Evolutionary conservation across 139 green algal genomes (phyloP).

Genomic region (Yamagishiella unicocca): DNA sequence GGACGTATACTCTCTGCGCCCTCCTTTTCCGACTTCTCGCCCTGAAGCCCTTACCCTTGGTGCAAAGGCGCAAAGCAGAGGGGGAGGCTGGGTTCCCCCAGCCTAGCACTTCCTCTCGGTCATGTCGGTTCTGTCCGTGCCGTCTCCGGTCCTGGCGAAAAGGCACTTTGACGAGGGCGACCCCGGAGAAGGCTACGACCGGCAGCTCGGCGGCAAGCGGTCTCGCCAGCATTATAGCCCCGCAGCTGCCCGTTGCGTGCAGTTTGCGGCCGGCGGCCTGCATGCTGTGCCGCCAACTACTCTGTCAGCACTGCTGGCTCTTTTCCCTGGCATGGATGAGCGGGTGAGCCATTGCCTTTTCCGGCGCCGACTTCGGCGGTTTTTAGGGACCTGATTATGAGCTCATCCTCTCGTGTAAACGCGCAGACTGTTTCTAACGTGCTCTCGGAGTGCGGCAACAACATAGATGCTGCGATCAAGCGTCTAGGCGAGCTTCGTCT

Average conservation of each 20-base stretch:
- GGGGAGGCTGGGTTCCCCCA: conserved; percentile 23
- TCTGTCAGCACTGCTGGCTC: conserved; percentile 63
- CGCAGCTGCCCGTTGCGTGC: not conserved
- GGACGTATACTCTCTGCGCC: too few relatives aligned
- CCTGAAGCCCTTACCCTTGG: not conserved
- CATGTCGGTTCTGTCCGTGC: conserved; percentile 28
- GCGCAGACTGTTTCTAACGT: conserved; percentile 76
- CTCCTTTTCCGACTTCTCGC: not conserved
- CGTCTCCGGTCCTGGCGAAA: conserved; percentile 33
- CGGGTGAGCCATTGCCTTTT: conserved; percentile 55
- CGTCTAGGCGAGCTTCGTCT: conserved; percentile 77
- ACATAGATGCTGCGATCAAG: conserved; percentile 87
- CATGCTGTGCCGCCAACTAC: conserved; percentile 49
- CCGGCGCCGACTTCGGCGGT: not conserved
- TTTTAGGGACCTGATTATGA: not conserved
- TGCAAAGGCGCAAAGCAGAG: not conserved
- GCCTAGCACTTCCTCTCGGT: conserved; percentile 22
- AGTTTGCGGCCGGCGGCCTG: conserved; percentile 28
- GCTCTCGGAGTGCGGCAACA: conserved; percentile 78
- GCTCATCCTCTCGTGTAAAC: not conserved
- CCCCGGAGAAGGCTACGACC: conserved; percentile 2
- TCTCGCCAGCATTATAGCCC: conserved; percentile 20
- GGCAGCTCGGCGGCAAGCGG: conserved; percentile 30
- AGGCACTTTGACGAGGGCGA: conserved; percentile 43
- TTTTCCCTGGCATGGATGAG: conserved; percentile 83